Base-by-base conservation (phyloP, 106 monocot genomes). In the Platanthera zijinensis region DNA sequence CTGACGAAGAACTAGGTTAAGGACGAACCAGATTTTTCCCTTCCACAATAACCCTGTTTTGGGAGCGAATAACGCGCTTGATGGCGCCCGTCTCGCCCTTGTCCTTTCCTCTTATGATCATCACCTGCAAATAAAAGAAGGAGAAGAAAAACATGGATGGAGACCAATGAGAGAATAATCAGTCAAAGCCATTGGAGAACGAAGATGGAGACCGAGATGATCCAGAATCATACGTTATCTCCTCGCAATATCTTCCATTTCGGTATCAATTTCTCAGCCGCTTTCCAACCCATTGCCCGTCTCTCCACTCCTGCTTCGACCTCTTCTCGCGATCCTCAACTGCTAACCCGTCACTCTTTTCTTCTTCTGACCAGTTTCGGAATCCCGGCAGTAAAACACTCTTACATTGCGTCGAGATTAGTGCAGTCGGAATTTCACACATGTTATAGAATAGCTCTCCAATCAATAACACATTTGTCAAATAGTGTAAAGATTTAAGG, bases 71-170 rank as follows among this genome's bases (percentile, higher is more conserved):
- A 32, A 96, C 92, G 7, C 92, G 92, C 79, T 96, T 96, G 81
- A 96, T 90, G 56, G 83, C 3, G 10, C 92, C 95, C 5, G 85
- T 84, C 81, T 96, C 95, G 13, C 95, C 95, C 76, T 90, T 90
- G 75, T 96, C 95, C 59, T 96, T 96, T 67, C 95, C 95, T 75
- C 96, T 83, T 63, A 88, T 97, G 57, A 97, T 97, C 96, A 90
- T 93, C 67, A 90, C 92, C 89, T 93, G 46, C 69, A 51, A 51
- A 72, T 72, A 18, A 21, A 21, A 50, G 49, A 50, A 72, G 19
- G 14, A 7, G 7, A 48, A 71, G 7, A 61, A 61, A 61, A 39
- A 39, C 39, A 61, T 61, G 8, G 6, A 81, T n/a, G 77, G 39
- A 50, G 50, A 57, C 9, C 28, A 70, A 71, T 11, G 12, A 46